Conservation (phyloP, 2,329 filamentous ascomycete genomes). For the Zymoseptoria crescenta region DNA sequence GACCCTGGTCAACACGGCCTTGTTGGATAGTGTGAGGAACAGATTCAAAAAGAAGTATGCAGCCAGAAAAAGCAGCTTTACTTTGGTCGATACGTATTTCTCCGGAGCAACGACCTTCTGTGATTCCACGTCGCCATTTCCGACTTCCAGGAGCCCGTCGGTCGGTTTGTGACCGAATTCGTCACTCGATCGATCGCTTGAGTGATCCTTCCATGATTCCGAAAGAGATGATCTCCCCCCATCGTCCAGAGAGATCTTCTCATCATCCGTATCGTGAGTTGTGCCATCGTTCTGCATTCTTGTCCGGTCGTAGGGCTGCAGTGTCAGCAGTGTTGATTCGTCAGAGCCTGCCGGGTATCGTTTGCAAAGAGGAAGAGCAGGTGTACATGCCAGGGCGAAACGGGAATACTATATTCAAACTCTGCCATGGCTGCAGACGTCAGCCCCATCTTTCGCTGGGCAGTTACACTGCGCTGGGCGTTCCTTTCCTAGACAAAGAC, state of each 20-base stretch:
- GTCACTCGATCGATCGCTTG: not conserved
- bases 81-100: slow-evolving; percentile 14
- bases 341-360: not conserved
- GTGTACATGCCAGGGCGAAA: not conserved
- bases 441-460: not conserved
- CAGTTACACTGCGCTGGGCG: not conserved
- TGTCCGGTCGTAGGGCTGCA: not conserved
- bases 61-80: slow-evolving; percentile 21
- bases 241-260: not conserved
- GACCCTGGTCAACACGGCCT: slow-evolving; percentile 44
- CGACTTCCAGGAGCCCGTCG: not conserved
- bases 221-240: not conserved
- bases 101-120: slow-evolving; percentile 10
- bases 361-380: not conserved
- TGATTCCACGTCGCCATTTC: not conserved
- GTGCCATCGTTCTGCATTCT: not conserved
- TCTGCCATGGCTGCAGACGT: not conserved
- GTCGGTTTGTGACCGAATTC: not conserved
- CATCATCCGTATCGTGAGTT: not conserved
- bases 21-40: slow-evolving; percentile 51
- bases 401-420: not conserved
- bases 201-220: not conserved
- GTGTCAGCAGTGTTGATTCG: not conserved
- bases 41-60: slow-evolving; percentile 46
- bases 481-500: not conserved